Evolutionary conservation across 345 rosid species (phyloP), one percentile per base, ranked within the genome.

Genomic region (Populus euphratica): DNA sequence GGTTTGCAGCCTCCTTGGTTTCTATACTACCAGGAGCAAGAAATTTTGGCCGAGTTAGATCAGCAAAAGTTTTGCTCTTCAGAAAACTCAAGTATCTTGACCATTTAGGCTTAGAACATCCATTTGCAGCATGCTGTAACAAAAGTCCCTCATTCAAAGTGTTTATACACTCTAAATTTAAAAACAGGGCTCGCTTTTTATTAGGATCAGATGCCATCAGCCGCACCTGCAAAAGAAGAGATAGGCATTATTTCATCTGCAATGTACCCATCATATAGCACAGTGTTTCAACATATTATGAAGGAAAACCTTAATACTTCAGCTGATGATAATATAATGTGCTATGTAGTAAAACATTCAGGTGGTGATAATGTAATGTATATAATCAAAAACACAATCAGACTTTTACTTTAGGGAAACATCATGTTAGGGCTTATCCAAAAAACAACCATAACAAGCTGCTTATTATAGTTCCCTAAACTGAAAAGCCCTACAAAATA

Each of bases 121-220:
- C 97, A 77, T 86, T 81, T 77, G 87, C 87, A 72, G 95, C 87
- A 82, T 93, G 99, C 59, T 79, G 93, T 77, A 88, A 75, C 76
- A 93, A 80, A 73, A 96, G 94, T 74, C 97, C 99, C 84, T 93
- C 95, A 74, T 96, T 96, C 84, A 96, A 74, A 75, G 98, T 92
- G 81, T 96, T 86, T 43, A 96, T 90, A 76, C 99, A 93, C 82
- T 96, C 96, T 76, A 92, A 70, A 76, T 86, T 96, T 80, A 96
- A 66, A 78, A 93, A 72, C n/a, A 91, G 73, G 68, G 83, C 91
- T 73, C 89, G 84, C 81, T 87, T 84, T 83, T 73, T 86, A 77
- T 85, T 77, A 64, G 80, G 85, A 83, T 93, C 89, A 70, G 93
- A 82, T 80, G 90, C 97, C 90, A 96, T 92, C 59, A 64, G 35